phyloP scores from a whole-genome alignment of 2,329 filamentous ascomycete species.

The Dothideomycetidae sp. region DNA sequence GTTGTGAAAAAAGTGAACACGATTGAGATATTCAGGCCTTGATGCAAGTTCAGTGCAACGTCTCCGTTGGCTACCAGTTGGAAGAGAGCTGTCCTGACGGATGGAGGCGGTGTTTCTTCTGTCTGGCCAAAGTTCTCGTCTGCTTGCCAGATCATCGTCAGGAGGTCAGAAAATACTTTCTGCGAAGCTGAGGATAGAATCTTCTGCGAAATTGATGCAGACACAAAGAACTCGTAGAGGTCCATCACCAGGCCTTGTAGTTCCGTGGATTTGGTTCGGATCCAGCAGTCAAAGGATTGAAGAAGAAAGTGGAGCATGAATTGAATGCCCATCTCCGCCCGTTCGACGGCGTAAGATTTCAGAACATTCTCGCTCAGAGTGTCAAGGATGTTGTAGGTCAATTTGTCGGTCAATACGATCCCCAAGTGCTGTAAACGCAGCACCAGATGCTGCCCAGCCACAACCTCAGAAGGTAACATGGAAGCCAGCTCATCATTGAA shows the following conservation, averaged over 20 bases:
- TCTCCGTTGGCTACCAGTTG: constrained; percentile 52
- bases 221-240: constrained; percentile 66
- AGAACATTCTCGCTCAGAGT: constrained; percentile 36
- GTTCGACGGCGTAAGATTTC: constrained; percentile 45
- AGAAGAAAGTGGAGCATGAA: constrained; percentile 55
- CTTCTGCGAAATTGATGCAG: constrained; percentile 49
- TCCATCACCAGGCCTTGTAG: constrained; percentile 56
- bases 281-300: constrained; percentile 51
- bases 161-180: constrained; percentile 49
- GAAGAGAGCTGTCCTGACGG: constrained; percentile 58
- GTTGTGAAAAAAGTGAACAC: constrained; percentile 76
- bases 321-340: constrained; percentile 59
- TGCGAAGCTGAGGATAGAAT: constrained; percentile 57
- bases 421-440: constrained; percentile 14
- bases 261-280: constrained; percentile 38
- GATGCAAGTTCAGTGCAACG: constrained; percentile 59
- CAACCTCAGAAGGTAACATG: constrained; percentile 7
- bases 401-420: constrained; percentile 17
- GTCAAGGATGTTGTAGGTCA: constrained; percentile 32
- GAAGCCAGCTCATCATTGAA: constrained; percentile 11
- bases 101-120: constrained; percentile 36
- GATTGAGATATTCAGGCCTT: constrained; percentile 53
- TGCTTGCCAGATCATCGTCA: constrained; percentile 54
- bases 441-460: constrained; percentile 17
- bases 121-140: constrained; percentile 53